Evolutionary conservation across 148 eudicot species (phyloP), one percentile per base, ranked within the genome.

Genomic region (Rhododendron vialii): DNA sequence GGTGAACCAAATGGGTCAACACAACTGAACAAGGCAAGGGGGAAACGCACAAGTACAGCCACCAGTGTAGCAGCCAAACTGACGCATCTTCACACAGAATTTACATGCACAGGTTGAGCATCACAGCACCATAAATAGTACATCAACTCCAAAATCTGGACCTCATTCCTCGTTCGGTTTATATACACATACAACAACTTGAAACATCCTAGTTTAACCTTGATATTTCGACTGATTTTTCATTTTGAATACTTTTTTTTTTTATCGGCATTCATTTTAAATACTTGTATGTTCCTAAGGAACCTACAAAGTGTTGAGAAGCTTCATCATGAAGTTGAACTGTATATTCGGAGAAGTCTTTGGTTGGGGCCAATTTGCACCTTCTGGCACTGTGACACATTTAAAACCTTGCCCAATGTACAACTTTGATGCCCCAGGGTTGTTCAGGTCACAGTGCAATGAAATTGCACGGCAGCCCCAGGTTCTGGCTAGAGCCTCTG

Each of bases 391-490:
- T 84, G 88, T 92, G 73, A 96, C 87, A 78, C 91, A 88, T 87
- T 83, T 94, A 81, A 93, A 96, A 69, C 98, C 99, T 86, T 89
- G 93, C 82, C 89, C 89, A 84, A 69, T 84, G 87, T 96, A 96
- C 90, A 96, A 85, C 78, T 87, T 91, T 61, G 89, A 91, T 47
- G 99, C 99, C 41, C 93, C 95, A 7, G 91, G 92, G 86, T 95
- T 94, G 55, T 91, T 93, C 59, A 90, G 73, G 89, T 95, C 98
- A 85, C 98, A 96, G 81, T 96, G 99, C 84, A 96, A 91, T 26
- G 98, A 98, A 87, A 96, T 88, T 59, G 99, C 93, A 7, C 93
- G 91, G 83, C 99, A 96, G 12, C 96, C 95, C 99, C 99, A 96
- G 57, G 84, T 92, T 85, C 88, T 88, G 77, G 99, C 99, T 91